A percentile compares a stretch with the other conserved stretches of the same genome.
Conservation (phyloP, 768 basidiomycete species). For the Rickenella mellea region DNA sequence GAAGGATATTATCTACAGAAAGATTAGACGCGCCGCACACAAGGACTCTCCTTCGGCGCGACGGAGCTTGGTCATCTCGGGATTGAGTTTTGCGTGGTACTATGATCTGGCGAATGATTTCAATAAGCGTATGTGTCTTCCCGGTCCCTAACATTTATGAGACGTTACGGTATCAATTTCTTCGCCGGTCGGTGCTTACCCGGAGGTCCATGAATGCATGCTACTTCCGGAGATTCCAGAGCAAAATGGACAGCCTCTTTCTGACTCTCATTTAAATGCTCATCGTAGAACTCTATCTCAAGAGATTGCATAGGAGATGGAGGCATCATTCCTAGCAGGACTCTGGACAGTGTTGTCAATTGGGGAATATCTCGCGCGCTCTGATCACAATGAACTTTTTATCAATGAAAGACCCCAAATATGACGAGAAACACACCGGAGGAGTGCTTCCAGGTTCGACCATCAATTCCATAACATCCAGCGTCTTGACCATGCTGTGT, state of each 20-base stretch:
- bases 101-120: slow-evolving; percentile 76
- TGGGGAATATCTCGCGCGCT: slow-evolving; percentile 34
- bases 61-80: slow-evolving; percentile 36
- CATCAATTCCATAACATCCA: slow-evolving; percentile 63
- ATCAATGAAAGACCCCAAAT: too few relatives aligned
- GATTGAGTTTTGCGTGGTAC: slow-evolving; percentile 28
- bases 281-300: slow-evolving; percentile 61
- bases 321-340: slow-evolving; percentile 58
- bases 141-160: slow-evolving; percentile 61
- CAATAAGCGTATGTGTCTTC: slow-evolving; percentile 92
- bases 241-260: slow-evolving; percentile 76
- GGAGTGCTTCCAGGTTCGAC: too few relatives aligned
- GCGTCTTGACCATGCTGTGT: slow-evolving; percentile 79
- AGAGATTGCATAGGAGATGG: slow-evolving; percentile 30
- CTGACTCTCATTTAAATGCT: slow-evolving; percentile 74
- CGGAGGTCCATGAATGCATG: slow-evolving; percentile 96
- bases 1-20: slow-evolving; percentile 92
- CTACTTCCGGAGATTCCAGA: slow-evolving; percentile 72
- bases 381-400: slow-evolving; percentile 15
- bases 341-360: slow-evolving; percentile 46
- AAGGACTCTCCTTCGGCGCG: slow-evolving; percentile 45
- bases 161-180: not conserved
- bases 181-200: slow-evolving; percentile 31
- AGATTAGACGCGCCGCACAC: slow-evolving; percentile 93
- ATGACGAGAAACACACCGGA: too few relatives aligned